Base-by-base conservation (phyloP, 2,329 filamentous ascomycete species). In the Aureobasidium lini region DNA sequence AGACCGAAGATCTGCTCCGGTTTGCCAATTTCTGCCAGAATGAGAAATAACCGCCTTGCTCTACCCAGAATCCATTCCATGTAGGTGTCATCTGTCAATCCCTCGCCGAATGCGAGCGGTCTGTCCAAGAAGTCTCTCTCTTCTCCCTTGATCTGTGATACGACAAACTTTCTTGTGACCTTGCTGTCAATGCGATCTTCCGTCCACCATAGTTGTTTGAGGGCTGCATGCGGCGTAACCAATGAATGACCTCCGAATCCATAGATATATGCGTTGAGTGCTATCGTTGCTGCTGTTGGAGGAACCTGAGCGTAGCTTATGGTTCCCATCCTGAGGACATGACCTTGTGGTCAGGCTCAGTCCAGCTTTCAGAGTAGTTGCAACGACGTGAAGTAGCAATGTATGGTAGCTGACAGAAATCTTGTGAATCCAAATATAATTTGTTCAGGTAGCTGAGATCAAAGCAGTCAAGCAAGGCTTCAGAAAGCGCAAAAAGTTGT, bases 11-110 rank as follows among this genome's bases (percentile, higher is more conserved):
- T 90, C 69, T 87, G 85, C 65, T 88, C 85, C 0, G 87, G 82
- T 10, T 87, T 79, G 34, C 84, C 85, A 28, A 90, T 75, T 66
- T 90, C 87, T 57, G 84, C 78, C 29, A 91, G 76, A 40, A 89
- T 84, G 48, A 92, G 76, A 67, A 90, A 91, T 40, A 90, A 77
- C 48, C 84, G 80, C 67, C 84, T 85, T 6, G 86, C 85, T 65
- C 85, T 86, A 59, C 82, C 76, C 48, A 87, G 75, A 60, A 91
- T 89, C 85, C 87, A 90, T 68, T 90, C 87, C 77, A 87, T 85
- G 69, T 91, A 91, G 1, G 87, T 90, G 63, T 86, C 82, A 70
- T 89, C 84, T 9, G 60, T 62, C 44, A 64, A 29, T 59, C 83
- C 83, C 65, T 85, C 84, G 32, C 87, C 87, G 70, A 89, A 90